Evolutionary conservation across 1,139 yeast genomes (phyloP), one percentile per base, ranked within the genome.

Genomic region (Yamadazyma blattariae): DNA sequence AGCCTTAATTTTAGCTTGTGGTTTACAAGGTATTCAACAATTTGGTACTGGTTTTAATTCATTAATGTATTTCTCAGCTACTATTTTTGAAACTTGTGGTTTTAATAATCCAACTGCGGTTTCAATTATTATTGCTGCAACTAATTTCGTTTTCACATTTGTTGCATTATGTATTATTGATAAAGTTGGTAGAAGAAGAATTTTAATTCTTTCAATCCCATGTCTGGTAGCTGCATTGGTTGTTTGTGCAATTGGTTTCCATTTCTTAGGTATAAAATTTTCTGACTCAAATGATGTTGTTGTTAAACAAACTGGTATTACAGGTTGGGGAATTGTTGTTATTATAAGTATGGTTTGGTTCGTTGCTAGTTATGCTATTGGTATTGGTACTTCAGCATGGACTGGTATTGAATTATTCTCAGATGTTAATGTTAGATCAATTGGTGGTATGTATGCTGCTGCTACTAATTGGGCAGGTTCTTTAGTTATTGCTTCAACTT

Each of bases 331-430:
- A 11, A 77, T 85, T 44, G 80, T 88, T 10, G 79, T 90, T 39
- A 82, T 92, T 44, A 71, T 89, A 23, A 82, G 88, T 43, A 88
- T 89, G 88, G 87, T 90, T 48, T 59, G 79, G 36, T 92, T 75
- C 54, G 96, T 89, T 34, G 96, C 95, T 5, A 80, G 84, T 41
- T 90, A 89, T 57, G 96, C 97, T 29, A 69, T 87, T 46, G 97
- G 97, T 49, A 86, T 89, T 48, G 98, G 98, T 61, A 88, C 90
- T 56, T 90, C 88, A 41, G 97, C 98, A 33, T 90, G 98, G 98
- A 96, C 92, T 52, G 97, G 95, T 54, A 86, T 92, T 36, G 98
- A 90, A 61, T 67, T 89, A 51, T 88, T 90, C 67, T 92, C 97
- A 19, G 95, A 89, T 69, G 74, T 70, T 29, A 77, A 80, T 46